phyloP scores from a whole-genome alignment of 495 filamentous ascomycete genomes.

The Opeltia flavorubescens region DNA sequence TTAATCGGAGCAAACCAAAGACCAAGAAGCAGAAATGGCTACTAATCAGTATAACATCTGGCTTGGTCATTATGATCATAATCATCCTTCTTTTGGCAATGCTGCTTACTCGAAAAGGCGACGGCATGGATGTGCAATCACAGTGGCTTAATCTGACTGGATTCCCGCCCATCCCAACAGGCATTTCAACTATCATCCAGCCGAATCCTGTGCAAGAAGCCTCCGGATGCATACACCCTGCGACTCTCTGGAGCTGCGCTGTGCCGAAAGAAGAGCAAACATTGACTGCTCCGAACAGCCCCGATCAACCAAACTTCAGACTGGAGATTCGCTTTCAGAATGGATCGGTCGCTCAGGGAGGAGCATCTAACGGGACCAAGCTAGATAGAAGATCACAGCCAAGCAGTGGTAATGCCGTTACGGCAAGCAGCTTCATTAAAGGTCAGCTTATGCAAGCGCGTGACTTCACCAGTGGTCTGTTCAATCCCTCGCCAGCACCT shows the following conservation, averaged over 20 bases:
- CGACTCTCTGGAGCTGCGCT: conserved; percentile 69
- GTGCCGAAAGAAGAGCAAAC: conserved; percentile 61
- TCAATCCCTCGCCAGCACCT: conserved; percentile 45
- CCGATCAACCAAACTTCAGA: conserved; percentile 60
- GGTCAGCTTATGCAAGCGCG: conserved; percentile 15
- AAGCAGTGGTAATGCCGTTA: conserved; percentile 18
- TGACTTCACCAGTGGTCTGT: conserved; percentile 20
- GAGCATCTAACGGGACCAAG: conserved; percentile 15
- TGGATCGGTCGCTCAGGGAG: conserved; percentile 37
- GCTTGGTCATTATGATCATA: conserved; percentile 43
- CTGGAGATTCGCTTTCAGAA: conserved; percentile 71
- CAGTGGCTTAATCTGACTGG: conserved; percentile 73
- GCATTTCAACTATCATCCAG: conserved; percentile 59
- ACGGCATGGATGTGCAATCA: conserved; percentile 30
- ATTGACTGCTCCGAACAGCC: conserved; percentile 40
- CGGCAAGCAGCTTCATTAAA: conserved; percentile 21
- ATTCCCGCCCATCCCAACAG: conserved; percentile 75
- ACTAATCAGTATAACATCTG: conserved; percentile 34
- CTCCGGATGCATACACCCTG: conserved; percentile 51
- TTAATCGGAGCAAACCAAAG: conserved; percentile 7
- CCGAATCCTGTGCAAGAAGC: conserved; percentile 42
- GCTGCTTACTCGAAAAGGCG: conserved; percentile 38
- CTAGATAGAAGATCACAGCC: conserved; percentile 10
- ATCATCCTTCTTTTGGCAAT: conserved; percentile 45
- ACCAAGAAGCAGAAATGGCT: conserved; percentile 47